Percentiles rank a stretch among this genome's conserved stretches.
phyloP scores from a whole-genome alignment of 257 asterid species.

The Catharanthus roseus region DNA sequence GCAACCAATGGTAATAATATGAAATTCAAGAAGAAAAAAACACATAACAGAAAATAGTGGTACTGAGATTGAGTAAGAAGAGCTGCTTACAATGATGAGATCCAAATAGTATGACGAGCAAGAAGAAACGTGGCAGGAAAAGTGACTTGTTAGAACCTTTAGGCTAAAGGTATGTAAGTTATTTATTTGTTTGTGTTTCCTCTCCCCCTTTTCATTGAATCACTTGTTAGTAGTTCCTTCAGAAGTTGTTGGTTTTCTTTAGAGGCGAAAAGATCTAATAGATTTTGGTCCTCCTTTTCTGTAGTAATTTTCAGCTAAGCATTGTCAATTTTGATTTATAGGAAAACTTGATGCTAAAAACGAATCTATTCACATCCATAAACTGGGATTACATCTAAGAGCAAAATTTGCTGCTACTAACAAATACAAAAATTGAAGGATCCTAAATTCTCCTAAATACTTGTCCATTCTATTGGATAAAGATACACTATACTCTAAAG shows the following conservation, averaged over 20 bases:
- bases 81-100: neutral
- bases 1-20: slow-evolving; percentile 15
- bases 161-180: neutral
- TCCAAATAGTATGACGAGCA: slow-evolving; percentile 3
- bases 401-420: neutral
- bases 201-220: too few species aligned
- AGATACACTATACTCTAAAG: neutral
- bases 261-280: neutral
- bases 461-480: neutral
- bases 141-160: neutral
- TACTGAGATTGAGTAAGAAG: slow-evolving; percentile 6
- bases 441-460: neutral
- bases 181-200: neutral
- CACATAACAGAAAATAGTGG: slow-evolving; percentile 11
- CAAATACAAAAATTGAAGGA: neutral
- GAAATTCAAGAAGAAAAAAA: slow-evolving; percentile 33
- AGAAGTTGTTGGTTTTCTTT: neutral
- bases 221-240: neutral
- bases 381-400: neutral
- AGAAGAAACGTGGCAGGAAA: neutral
- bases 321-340: neutral
- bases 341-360: neutral
- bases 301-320: neutral
- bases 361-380: slow-evolving; percentile 5
- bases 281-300: neutral